A percentile compares a stretch with the other conserved stretches of the same genome.
phyloP scores from a whole-genome alignment of 164 flowering plant genomes.

The Hamamelis virginiana region DNA sequence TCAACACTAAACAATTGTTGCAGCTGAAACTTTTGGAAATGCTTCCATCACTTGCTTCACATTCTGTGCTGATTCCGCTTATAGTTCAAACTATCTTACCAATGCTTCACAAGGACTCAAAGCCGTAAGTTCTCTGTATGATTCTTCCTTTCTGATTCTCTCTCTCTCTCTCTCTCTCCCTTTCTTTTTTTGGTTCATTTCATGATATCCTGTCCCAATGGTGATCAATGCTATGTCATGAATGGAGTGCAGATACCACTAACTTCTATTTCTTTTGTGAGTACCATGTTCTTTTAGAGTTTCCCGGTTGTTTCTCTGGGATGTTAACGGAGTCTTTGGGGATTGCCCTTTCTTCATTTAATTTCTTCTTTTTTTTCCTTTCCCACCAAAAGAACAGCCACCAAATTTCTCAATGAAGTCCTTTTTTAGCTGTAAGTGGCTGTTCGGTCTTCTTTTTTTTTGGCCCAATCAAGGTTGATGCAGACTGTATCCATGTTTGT shows the following conservation, averaged over 20 bases:
- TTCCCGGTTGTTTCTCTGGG: too few species aligned
- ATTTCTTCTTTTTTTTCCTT: neutral
- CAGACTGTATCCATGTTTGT: neutral
- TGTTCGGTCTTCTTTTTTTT: neutral
- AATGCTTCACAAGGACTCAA: conserved; percentile 68
- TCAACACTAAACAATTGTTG: conserved; percentile 22
- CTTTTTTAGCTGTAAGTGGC: neutral
- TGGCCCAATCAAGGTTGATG: neutral
- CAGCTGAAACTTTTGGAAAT: conserved; percentile 76
- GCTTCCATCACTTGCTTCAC: conserved; percentile 85
- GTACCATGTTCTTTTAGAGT: too few species aligned
- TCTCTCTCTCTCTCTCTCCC: neutral
- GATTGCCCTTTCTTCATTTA: too few species aligned
- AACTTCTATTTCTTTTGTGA: too few species aligned
- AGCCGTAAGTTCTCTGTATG: conserved; percentile 51
- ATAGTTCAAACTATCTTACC: conserved; percentile 76
- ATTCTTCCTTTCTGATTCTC: neutral
- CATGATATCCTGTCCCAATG: too few species aligned
- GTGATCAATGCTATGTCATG: too few species aligned
- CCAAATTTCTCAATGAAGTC: neutral
- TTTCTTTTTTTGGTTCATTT: neutral
- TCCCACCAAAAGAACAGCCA: neutral
- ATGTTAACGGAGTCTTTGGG: too few species aligned
- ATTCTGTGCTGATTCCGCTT: conserved; percentile 75
- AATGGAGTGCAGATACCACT: too few species aligned